Evolutionary conservation across 345 rosid genomes (phyloP), one percentile per base, ranked within the genome.

Genomic region (Dipteronia dyeriana): DNA sequence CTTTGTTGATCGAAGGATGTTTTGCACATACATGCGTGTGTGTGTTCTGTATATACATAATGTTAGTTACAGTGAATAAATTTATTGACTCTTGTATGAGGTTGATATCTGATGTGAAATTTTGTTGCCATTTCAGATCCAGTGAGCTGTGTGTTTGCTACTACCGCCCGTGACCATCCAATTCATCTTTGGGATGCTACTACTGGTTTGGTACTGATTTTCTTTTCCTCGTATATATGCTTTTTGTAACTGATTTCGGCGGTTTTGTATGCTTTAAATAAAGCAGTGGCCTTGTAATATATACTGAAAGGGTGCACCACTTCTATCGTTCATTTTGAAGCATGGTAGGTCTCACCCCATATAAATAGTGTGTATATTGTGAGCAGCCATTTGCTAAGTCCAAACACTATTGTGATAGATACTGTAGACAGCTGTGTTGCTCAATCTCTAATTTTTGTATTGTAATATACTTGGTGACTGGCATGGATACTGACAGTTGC

Each of bases 101-200:
- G 12, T 71, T 5, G 47, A 70, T 41, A 20, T 77, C 71, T 86
- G 66, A 74, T 57, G 56, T 60, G 56, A 26, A 43, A 34, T 31
- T 75, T 69, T 76, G 25, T 73, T 78, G 67, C 68, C 56, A 25
- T 72, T 87, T 78, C 87, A 96, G 99, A 96, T 47, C 95, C 95
- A 1, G 87, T 85, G 66, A 89, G 91, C 59, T 96, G 97, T 76
- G 98, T 96, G 31, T 94, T 96, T 63, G 99, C 98, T 67, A 91
- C 87, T 66, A 84, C 92, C 2, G 89, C 92, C 43, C 95, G 95
- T 65, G 99, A 96, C 88, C 99, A 94, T 85, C 99, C 99, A 1
- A 96, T 96, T 77, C 99, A 96, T 91, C 91, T 96, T 66, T 94
- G 97, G 98, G 99, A 96, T 85, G 95, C 97, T 73, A 77, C 90